Conservation (phyloP, 129 eudicot genomes). For the Ambrosia trifida region DNA sequence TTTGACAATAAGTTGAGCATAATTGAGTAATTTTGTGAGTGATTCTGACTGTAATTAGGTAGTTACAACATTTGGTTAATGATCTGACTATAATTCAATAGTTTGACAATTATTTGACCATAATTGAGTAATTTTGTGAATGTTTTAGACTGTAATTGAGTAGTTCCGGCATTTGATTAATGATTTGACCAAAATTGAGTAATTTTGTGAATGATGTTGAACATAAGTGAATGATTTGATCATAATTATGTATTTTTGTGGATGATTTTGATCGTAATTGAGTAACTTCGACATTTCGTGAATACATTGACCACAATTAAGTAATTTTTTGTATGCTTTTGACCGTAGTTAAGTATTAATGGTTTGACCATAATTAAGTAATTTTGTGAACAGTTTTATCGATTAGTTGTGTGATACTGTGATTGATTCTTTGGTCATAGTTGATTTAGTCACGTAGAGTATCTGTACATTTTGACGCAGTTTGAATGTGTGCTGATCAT, state of each 20-base stretch:
- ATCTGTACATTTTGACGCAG: background rate
- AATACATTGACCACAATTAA: background rate
- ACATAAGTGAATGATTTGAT: background rate
- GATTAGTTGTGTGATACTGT: background rate
- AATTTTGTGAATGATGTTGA: background rate
- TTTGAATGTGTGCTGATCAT: slow-evolving; percentile 7
- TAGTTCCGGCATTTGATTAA: background rate
- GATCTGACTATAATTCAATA: background rate
- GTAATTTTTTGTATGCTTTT: background rate
- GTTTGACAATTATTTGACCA: background rate
- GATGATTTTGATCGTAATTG: background rate
- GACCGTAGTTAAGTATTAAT: background rate
- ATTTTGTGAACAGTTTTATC: slow-evolving; percentile 10
- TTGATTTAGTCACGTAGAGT: slow-evolving; percentile 1
- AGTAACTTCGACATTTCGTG: background rate
- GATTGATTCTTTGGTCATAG: background rate
- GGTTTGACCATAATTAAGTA: background rate
- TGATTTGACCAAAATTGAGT: background rate
- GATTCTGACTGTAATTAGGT: background rate
- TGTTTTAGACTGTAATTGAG: background rate
- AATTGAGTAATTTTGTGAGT: background rate
- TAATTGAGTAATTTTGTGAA: background rate
- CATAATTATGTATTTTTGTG: background rate
- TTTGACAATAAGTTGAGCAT: too few relatives aligned
- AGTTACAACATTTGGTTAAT: too few relatives aligned